Evolutionary conservation across 306 rosid species (phyloP).

Genomic region (Begonia loranthoides): DNA sequence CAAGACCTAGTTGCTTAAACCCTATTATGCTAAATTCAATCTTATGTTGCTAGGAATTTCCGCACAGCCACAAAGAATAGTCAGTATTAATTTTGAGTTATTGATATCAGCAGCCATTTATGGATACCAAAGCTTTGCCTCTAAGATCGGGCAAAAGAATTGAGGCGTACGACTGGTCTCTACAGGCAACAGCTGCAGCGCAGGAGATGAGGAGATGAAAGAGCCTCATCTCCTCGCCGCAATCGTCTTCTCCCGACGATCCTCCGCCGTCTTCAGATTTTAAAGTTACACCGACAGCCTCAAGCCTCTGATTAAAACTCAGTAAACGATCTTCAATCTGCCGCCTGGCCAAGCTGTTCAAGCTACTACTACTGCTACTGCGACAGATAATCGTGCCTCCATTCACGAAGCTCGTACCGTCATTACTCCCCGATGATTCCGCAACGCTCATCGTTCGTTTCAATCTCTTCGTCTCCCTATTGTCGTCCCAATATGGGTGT

Average conservation of each 20-base stretch:
- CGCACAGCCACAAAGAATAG: too few relatives aligned
- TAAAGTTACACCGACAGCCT: conserved; percentile 33
- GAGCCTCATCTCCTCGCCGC: conserved; percentile 69
- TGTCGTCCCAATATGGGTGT: conserved; percentile 17
- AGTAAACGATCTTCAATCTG: conserved; percentile 56
- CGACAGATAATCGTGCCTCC: conserved; percentile 11
- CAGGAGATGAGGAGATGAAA: conserved; percentile 75
- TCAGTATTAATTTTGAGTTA: too few relatives aligned
- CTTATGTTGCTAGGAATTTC: too few relatives aligned
- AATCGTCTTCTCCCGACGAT: conserved; percentile 25
- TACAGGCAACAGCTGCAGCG: conserved; percentile 89
- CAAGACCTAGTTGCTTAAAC: too few relatives aligned
- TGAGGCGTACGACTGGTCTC: conserved; percentile 61
- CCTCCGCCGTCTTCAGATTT: conserved; percentile 14
- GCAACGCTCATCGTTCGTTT: conserved; percentile 18
- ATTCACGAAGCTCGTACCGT: neutral
- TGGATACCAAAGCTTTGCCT: conserved; percentile 37
- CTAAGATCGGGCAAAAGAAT: conserved; percentile 42
- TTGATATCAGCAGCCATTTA: too few relatives aligned
- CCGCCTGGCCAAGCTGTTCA: conserved; percentile 21
- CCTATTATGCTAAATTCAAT: too few relatives aligned
- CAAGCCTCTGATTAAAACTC: conserved; percentile 44
- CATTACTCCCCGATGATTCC: too few relatives aligned
- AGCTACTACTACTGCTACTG: conserved; percentile 19
- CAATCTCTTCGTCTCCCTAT: conserved; percentile 29